Conservation (phyloP, 345 rosid species). For the Bretschneidera sinensis region DNA sequence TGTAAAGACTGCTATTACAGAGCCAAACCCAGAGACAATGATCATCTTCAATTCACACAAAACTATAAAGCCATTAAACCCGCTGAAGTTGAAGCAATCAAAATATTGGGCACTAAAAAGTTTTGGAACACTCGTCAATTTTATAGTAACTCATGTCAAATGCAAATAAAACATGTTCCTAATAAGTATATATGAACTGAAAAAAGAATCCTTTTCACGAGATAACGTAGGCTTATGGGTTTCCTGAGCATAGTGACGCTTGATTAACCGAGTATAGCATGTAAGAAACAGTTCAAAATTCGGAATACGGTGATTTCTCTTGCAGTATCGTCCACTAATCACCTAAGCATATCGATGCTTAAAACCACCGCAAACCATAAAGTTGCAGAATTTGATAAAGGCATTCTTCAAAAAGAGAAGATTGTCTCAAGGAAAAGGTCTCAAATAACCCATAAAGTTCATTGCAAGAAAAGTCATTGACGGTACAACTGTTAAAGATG, state of each 20-base stretch:
- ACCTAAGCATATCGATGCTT: background rate
- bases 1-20: no score
- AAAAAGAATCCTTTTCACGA: background rate
- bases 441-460: slow-evolving; percentile 9
- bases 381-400: slow-evolving; percentile 8
- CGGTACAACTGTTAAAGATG: slow-evolving; percentile 9
- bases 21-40: background rate
- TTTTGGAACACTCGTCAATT: no score
- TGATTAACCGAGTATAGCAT: no score
- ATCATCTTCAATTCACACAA: no score
- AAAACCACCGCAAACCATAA: slow-evolving; percentile 6
- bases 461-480: slow-evolving; percentile 12
- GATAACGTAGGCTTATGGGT: background rate
- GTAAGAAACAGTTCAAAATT: slow-evolving; percentile 6
- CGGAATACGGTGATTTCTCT: background rate
- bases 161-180: background rate
- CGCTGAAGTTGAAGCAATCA: background rate
- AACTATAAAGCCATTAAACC: background rate
- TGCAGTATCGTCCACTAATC: slow-evolving; percentile 14
- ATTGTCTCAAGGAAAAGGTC: slow-evolving; percentile 11
- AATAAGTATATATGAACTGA: background rate
- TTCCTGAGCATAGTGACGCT: background rate
- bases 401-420: background rate
- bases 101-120: no score
- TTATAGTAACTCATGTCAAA: background rate